Evolutionary conservation across 2,329 filamentous ascomycete species (phyloP).

Genomic region (Colletotrichum nymphaeae): DNA sequence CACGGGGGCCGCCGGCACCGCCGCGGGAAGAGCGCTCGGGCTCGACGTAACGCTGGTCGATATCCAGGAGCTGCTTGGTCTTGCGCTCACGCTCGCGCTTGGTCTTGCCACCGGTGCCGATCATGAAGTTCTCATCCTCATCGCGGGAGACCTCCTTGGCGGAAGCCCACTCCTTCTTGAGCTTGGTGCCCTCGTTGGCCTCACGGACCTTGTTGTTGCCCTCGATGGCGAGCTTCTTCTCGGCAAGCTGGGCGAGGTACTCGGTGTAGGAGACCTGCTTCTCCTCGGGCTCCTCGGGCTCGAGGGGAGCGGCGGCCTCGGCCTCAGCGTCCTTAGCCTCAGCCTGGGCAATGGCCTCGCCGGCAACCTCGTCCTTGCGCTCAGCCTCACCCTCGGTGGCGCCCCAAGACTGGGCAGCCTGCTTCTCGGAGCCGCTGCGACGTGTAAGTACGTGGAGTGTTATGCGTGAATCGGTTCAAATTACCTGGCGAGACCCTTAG

Average conservation of each 20-base stretch:
- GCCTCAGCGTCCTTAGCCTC: conserved; percentile 79
- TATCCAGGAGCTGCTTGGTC: conserved; percentile 89
- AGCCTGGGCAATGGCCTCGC: conserved; percentile 86
- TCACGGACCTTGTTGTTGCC: conserved; percentile 78
- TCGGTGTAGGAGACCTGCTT: conserved; percentile 91
- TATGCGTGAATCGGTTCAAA: conserved; percentile 1
- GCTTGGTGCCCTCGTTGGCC: conserved; percentile 90
- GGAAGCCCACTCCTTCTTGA: conserved; percentile 91
- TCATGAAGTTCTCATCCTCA: conserved; percentile 80
- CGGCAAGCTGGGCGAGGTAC: conserved; percentile 79
- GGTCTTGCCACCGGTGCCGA: conserved; percentile 79
- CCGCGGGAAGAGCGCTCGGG: conserved; percentile 68
- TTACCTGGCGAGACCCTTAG: conserved; percentile 61
- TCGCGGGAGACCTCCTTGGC: conserved; percentile 79
- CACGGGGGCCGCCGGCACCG: conserved; percentile 56
- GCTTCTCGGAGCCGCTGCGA: conserved; percentile 82
- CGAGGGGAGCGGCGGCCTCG: conserved; percentile 71
- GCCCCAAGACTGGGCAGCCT: conserved; percentile 91
- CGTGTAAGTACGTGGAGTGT: conserved; percentile 38
- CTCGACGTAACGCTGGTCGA: conserved; percentile 87
- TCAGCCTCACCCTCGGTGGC: conserved; percentile 83
- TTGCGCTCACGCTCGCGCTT: conserved; percentile 90
- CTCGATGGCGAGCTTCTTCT: conserved; percentile 81
- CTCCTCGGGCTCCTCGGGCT: conserved; percentile 76
- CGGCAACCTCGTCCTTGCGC: conserved; percentile 91